phyloP scores from a whole-genome alignment of 2,329 filamentous ascomycete genomes.

The Aspergillus oerlinghausenensis region DNA sequence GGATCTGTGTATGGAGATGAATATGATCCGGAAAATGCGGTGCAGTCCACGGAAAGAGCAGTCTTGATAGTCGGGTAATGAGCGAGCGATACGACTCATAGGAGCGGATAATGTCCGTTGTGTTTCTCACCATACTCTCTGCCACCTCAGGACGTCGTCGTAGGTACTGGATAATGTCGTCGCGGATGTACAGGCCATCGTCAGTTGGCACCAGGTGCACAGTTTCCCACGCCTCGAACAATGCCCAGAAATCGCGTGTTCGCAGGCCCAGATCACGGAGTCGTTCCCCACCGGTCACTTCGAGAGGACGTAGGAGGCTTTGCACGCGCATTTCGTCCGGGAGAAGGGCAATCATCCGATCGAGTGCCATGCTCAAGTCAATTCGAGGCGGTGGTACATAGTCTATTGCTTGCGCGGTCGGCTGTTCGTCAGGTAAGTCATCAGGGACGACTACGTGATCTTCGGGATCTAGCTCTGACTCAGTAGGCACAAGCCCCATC shows the following conservation, averaged over 20 bases:
- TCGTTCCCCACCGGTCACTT: constrained; percentile 36
- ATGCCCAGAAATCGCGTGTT: constrained; percentile 36
- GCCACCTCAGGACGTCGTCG: constrained; percentile 21
- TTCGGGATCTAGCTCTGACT: too few relatives aligned
- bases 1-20: constrained; percentile 40
- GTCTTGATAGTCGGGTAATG: constrained; percentile 33
- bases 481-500: too few relatives aligned
- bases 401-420: too few relatives aligned
- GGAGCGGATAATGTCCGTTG: constrained; percentile 27
- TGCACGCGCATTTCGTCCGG: constrained; percentile 5
- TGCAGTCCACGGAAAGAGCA: constrained; percentile 28
- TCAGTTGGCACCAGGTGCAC: constrained; percentile 16
- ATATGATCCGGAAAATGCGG: constrained; percentile 45
- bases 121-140: constrained; percentile 14
- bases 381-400: too few relatives aligned
- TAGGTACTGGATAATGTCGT: constrained; percentile 39
- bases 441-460: too few relatives aligned
- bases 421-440: too few relatives aligned
- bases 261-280: constrained; percentile 39
- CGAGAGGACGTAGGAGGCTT: constrained; percentile 35
- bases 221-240: constrained; percentile 36
- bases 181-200: constrained; percentile 37
- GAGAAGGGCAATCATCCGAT: not conserved
- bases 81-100: constrained; percentile 43
- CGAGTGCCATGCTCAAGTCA: too few relatives aligned